These are phyloP conservation scores for Wickerhamomyces sydowiorum DNA, from an alignment of 805 yeast species.

Conservation along the genomic window DNA sequence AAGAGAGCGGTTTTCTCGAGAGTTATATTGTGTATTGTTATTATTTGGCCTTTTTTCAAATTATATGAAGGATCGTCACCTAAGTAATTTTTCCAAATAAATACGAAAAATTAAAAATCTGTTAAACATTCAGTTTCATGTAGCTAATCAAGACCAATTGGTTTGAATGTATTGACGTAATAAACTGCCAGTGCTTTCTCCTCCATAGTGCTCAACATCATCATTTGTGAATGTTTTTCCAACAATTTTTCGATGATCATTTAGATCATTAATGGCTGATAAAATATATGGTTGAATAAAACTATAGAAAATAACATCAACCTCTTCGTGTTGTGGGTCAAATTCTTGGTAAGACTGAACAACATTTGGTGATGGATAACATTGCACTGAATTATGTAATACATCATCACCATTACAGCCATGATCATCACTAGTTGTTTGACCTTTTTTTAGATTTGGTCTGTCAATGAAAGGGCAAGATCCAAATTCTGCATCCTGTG, in stretches of 20 bases:
- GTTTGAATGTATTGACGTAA: constrained; percentile 34
- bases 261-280: constrained; percentile 34
- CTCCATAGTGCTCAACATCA: constrained; percentile 35
- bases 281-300: constrained; percentile 55
- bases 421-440: constrained; percentile 75
- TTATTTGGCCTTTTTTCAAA: constrained; percentile 3
- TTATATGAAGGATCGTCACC: neutral
- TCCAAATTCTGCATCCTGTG: neutral
- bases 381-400: constrained; percentile 51
- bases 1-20: too few relatives aligned
- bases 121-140: constrained; percentile 2
- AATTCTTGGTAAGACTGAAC: constrained; percentile 45
- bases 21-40: constrained; percentile 19
- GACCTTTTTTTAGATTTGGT: constrained; percentile 50
- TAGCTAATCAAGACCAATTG: constrained; percentile 23
- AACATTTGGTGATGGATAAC: constrained; percentile 72
- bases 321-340: constrained; percentile 25
- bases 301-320: constrained; percentile 75
- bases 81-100: neutral
- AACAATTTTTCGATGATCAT: constrained; percentile 7
- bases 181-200: constrained; percentile 37
- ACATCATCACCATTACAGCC: constrained; percentile 89
- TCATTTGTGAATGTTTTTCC: constrained; percentile 25
- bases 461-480: constrained; percentile 12
- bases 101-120: constrained; percentile 8